Percentiles rank a stretch among this genome's conserved stretches.
Evolutionary conservation across 768 basidiomycete genomes (phyloP).

Genomic region (Boletus insuetus): DNA sequence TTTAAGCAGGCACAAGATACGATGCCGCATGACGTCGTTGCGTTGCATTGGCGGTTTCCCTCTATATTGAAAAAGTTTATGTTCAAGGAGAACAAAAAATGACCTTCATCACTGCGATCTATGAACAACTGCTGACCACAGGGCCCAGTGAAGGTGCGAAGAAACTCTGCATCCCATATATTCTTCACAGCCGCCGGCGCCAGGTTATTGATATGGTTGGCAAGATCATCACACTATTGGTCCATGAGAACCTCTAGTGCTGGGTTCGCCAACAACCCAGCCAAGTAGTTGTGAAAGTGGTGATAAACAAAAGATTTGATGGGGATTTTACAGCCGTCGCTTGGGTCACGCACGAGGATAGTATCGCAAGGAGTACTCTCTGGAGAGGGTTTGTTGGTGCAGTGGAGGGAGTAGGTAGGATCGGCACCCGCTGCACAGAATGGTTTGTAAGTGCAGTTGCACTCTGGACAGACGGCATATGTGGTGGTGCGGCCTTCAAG

Average conservation of each 20-base stretch:
- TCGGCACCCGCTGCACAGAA: no score
- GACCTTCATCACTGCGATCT: slow-evolving; percentile 6
- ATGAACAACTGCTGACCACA: slow-evolving; percentile 15
- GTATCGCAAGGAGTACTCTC: no score
- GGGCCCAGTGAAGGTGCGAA: slow-evolving; percentile 6
- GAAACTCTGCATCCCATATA: slow-evolving; percentile 1
- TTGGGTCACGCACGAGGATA: no score
- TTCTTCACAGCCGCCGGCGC: not conserved
- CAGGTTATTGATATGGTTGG: not conserved
- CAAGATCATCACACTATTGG: not conserved
- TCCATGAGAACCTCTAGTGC: slow-evolving; percentile 11
- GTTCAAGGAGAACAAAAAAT: no score
- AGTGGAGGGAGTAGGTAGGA: no score
- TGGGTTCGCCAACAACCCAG: not conserved
- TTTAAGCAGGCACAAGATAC: slow-evolving; percentile 35
- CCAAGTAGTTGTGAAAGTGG: slow-evolving; percentile 3
- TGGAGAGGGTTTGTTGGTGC: no score
- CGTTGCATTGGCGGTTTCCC: no score
- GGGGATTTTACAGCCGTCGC: not conserved
- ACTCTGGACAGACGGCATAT: no score
- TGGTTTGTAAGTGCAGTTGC: no score
- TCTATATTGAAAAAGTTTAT: no score
- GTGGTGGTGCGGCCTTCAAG: no score
- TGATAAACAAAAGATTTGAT: slow-evolving; percentile 1
- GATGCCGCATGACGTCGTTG: slow-evolving; percentile 26